Evolutionary conservation across 192 early-diverging fungal genomes (phyloP).

Genomic region (Linnemannia zychae): DNA sequence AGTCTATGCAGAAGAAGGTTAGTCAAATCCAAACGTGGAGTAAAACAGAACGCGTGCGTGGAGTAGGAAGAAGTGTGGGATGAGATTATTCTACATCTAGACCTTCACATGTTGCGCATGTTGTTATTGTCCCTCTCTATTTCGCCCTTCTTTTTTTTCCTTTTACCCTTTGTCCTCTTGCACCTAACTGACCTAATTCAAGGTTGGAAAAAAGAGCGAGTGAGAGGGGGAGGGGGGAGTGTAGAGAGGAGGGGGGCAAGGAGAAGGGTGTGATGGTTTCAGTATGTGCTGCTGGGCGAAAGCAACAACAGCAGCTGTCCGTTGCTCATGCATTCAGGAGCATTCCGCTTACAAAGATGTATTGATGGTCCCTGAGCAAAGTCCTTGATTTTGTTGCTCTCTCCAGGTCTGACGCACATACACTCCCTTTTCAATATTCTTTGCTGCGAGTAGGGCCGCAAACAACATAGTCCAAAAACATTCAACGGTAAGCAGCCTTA

Average conservation of each 20-base stretch:
- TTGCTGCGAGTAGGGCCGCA: too few relatives aligned
- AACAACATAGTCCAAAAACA: neutral
- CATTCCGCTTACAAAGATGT: neutral
- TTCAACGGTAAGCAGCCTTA: neutral
- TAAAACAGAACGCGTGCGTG: neutral
- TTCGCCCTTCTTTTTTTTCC: neutral
- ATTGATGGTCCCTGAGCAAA: neutral
- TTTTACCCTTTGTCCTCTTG: neutral
- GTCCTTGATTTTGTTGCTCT: neutral
- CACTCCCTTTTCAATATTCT: neutral
- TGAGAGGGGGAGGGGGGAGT: neutral
- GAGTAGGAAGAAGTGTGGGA: neutral
- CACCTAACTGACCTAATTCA: neutral
- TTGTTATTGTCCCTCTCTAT: neutral
- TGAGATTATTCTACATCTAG: neutral
- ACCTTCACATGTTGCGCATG: neutral
- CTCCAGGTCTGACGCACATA: neutral
- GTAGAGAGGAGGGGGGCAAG: neutral
- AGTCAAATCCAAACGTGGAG: too few relatives aligned
- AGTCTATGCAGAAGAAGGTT: neutral
- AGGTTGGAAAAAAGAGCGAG: neutral
- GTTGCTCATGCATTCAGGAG: neutral
- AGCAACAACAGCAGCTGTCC: neutral
- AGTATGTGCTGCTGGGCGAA: neutral
- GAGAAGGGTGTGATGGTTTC: neutral